phyloP scores from a whole-genome alignment of 495 filamentous ascomycete genomes.

The Bryoglossum gracile region DNA sequence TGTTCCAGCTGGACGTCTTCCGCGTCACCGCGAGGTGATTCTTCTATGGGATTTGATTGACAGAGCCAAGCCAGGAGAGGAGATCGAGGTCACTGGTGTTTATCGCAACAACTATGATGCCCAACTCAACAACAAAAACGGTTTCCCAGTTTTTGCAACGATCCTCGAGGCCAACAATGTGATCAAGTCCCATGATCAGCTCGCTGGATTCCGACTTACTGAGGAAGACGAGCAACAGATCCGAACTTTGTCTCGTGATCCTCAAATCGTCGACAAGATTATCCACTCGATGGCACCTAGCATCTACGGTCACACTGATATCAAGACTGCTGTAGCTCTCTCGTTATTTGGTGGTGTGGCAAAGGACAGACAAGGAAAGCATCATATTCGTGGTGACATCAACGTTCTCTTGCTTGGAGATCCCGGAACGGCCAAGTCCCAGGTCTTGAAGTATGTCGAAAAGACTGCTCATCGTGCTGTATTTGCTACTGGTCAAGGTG shows the following conservation, averaged over 20 bases:
- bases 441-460: conserved; percentile 96
- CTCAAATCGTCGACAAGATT: conserved; percentile 90
- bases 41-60: conserved; percentile 97
- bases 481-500: conserved; percentile 97
- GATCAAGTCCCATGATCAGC: conserved; percentile 94
- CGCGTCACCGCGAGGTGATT: conserved; percentile 90
- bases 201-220: conserved; percentile 92
- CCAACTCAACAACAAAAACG: conserved; percentile 96
- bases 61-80: conserved; percentile 92
- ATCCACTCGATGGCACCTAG: conserved; percentile 91
- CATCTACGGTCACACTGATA: conserved; percentile 95
- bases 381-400: conserved; percentile 92
- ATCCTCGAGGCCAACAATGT: conserved; percentile 97
- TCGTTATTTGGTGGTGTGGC: conserved; percentile 93
- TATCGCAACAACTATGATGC: conserved; percentile 99
- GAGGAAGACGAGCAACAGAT: conserved; percentile 95
- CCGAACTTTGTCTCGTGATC: conserved; percentile 76
- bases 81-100: conserved; percentile 93
- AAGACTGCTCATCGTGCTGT: conserved; percentile 96
- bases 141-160: conserved; percentile 97
- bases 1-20: conserved; percentile 91
- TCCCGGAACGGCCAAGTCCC: conserved; percentile 96
- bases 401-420: conserved; percentile 97
- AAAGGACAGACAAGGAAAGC: conserved; percentile 82
- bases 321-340: conserved; percentile 94